A percentile compares a stretch with the other conserved stretches of the same genome.
Evolutionary conservation across 352 stramenopile species (phyloP).

Genomic region (Halophytophthora batemanensis): DNA sequence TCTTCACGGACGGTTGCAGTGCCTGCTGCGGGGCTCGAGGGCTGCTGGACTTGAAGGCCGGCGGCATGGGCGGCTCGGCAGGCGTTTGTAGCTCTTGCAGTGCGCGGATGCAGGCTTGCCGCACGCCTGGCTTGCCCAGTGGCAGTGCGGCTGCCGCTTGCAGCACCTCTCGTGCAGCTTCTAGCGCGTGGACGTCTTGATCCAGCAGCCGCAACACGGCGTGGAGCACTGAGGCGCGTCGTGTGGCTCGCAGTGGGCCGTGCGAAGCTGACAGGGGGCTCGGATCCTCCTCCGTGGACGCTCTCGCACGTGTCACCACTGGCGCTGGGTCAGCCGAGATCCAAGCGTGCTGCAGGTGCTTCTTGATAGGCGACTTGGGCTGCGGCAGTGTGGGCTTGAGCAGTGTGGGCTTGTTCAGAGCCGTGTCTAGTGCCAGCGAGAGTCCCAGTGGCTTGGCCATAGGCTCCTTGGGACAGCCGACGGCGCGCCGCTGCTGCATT

Average conservation of each 20-base stretch:
- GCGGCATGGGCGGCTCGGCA: conserved; percentile 1
- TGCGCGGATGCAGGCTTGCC: conserved; percentile 34
- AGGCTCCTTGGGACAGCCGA: conserved; percentile 9
- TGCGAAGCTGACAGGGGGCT: conserved; percentile 7
- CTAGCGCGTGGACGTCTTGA: conserved; percentile 40
- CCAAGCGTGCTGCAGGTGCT: conserved; percentile 34
- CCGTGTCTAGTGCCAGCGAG: background rate
- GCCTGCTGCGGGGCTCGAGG: background rate
- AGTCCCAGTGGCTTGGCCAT: conserved; percentile 7
- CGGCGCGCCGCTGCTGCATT: conserved; percentile 5
- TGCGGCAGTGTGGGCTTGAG: background rate
- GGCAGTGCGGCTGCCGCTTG: conserved; percentile 37
- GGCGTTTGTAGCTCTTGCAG: conserved; percentile 29
- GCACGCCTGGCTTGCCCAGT: conserved; percentile 36
- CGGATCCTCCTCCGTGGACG: background rate
- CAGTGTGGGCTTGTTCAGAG: too few species aligned
- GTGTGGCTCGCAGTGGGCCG: conserved; percentile 16
- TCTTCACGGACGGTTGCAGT: background rate
- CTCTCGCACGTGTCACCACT: background rate
- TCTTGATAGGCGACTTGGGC: conserved; percentile 57
- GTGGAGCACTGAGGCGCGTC: conserved; percentile 53
- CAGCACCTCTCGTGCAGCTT: conserved; percentile 50
- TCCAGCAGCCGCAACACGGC: conserved; percentile 52
- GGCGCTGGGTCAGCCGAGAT: conserved; percentile 3
- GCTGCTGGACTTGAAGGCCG: conserved; percentile 14